Conservation (phyloP, 257 asterid genomes). For the Fraxinus americana region DNA sequence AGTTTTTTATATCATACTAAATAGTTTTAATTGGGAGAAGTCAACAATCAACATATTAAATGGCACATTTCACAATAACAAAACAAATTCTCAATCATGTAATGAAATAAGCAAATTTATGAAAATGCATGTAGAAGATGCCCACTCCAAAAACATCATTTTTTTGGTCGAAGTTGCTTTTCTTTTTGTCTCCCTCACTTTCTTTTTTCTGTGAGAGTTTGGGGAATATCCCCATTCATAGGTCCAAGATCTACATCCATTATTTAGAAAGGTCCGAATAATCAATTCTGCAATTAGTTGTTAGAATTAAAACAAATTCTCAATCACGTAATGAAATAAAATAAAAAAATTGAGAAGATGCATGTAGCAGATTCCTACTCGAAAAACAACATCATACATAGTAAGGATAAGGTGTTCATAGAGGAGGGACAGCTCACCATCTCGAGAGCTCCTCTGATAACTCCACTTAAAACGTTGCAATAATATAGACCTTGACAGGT, state of each 20-base stretch:
- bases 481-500: constrained; percentile 93
- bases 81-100: background rate
- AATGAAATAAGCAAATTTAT: too few relatives aligned
- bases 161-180: too few relatives aligned
- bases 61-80: background rate
- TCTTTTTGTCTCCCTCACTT: too few relatives aligned
- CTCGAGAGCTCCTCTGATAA: constrained; percentile 90
- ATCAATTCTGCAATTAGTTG: too few relatives aligned
- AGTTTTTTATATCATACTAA: too few relatives aligned
- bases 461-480: constrained; percentile 93
- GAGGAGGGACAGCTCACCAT: constrained; percentile 62
- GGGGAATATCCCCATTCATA: too few relatives aligned
- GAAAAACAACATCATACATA: background rate
- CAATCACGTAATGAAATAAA: background rate
- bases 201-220: too few relatives aligned
- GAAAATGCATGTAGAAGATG: background rate
- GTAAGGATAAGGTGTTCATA: constrained; percentile 8
- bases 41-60: background rate
- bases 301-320: background rate
- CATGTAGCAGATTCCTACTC: background rate
- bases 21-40: too few relatives aligned
- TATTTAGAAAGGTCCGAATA: too few relatives aligned
- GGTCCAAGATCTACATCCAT: too few relatives aligned
- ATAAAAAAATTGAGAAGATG: background rate
- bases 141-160: background rate